Evolutionary conservation across 768 basidiomycete species (phyloP).

Genomic region (Coprinopsis strossmayeri): DNA sequence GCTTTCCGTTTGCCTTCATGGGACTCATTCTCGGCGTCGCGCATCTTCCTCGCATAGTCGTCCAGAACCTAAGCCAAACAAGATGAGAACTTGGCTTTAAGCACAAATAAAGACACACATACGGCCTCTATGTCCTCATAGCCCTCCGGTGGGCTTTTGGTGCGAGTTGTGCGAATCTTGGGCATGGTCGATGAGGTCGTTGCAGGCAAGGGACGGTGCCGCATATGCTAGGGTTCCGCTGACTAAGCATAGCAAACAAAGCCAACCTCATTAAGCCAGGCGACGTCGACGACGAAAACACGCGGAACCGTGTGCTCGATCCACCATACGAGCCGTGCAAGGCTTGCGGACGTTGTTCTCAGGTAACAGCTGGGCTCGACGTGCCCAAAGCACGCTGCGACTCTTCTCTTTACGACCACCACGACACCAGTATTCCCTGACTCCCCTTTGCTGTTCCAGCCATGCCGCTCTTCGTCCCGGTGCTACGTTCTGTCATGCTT

Average conservation of each 20-base stretch:
- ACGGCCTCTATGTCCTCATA: constrained; percentile 90
- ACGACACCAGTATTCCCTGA: constrained; percentile 7
- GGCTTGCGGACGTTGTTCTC: neutral
- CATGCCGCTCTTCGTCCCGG: constrained; percentile 66
- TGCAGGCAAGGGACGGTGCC: neutral
- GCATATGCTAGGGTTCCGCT: neutral
- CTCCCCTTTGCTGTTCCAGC: constrained; percentile 10
- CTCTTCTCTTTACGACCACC: neutral
- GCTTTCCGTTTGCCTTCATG: constrained; percentile 97
- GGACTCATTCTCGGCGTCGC: constrained; percentile 96
- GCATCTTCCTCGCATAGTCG: constrained; percentile 98
- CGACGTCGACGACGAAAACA: neutral
- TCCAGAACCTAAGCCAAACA: constrained; percentile 68
- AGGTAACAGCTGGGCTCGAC: neutral
- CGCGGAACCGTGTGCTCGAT: neutral
- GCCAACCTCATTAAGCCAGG: constrained; percentile 1
- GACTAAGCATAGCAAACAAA: neutral
- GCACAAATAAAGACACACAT: too few relatives aligned
- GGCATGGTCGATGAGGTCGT: constrained; percentile 56
- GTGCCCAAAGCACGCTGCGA: neutral
- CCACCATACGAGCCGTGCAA: neutral
- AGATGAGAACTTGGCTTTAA: too few relatives aligned
- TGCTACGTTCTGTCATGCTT: constrained; percentile 63
- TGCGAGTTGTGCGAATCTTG: constrained; percentile 87
- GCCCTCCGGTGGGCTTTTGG: constrained; percentile 92